phyloP scores from a whole-genome alignment of 1,139 yeast species.

The Saccharomycopsis crataegensis region DNA sequence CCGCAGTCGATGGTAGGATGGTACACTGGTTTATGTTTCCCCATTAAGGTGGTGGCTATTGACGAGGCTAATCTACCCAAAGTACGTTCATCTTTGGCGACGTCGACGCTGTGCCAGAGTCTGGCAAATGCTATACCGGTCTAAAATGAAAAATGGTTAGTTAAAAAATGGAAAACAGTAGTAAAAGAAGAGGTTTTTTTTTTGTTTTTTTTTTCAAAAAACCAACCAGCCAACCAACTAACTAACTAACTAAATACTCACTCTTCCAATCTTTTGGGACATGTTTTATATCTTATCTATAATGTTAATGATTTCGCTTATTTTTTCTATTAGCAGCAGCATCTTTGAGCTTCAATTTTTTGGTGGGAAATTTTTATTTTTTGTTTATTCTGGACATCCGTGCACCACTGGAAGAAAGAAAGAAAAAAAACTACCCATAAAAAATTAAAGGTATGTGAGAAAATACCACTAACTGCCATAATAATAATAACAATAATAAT shows the following conservation, averaged over 20 bases:
- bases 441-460: too few relatives aligned
- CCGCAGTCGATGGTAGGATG: constrained; percentile 80
- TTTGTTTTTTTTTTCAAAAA: neutral
- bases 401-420: too few relatives aligned
- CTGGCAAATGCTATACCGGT: constrained; percentile 75
- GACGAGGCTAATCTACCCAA: constrained; percentile 88
- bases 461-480: neutral
- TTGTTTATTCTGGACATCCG: too few relatives aligned
- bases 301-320: too few relatives aligned
- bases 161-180: neutral
- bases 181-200: neutral
- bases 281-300: constrained; percentile 20
- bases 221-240: neutral
- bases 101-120: constrained; percentile 93
- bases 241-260: constrained; percentile 21
- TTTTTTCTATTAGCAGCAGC: too few relatives aligned
- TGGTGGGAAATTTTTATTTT: too few relatives aligned
- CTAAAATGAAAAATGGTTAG: constrained; percentile 23
- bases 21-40: constrained; percentile 90
- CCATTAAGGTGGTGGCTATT: constrained; percentile 82
- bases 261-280: constrained; percentile 35
- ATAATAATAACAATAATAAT: too few relatives aligned
- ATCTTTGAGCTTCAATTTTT: too few relatives aligned
- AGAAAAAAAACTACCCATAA: too few relatives aligned
- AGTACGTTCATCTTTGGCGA: constrained; percentile 76